Conservation (phyloP, 1,139 yeast species). For the Suhomyces bokatorum region DNA sequence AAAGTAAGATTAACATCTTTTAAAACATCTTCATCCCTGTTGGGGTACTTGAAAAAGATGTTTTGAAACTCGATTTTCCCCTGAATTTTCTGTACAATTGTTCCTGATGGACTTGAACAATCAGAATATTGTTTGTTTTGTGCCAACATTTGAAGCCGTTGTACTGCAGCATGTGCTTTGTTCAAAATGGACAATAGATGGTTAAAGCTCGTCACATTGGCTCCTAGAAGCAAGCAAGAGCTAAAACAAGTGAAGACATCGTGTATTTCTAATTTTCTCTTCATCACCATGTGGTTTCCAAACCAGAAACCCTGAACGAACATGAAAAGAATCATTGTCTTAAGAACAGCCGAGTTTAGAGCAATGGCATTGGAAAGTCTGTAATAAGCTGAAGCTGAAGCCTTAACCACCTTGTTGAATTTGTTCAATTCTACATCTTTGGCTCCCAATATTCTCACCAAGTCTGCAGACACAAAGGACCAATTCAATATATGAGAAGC, state of each 20-base stretch:
- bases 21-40: constrained; percentile 51
- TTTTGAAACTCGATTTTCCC: constrained; percentile 54
- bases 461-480: constrained; percentile 59
- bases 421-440: constrained; percentile 50
- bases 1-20: constrained; percentile 47
- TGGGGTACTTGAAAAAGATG: constrained; percentile 62
- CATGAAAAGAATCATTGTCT: constrained; percentile 62
- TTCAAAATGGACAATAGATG: constrained; percentile 57
- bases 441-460: constrained; percentile 65
- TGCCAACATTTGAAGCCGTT: not conserved
- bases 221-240: constrained; percentile 71
- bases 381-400: constrained; percentile 51
- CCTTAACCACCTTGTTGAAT: constrained; percentile 39
- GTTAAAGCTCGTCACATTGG: constrained; percentile 52
- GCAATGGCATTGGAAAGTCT: constrained; percentile 51
- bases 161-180: constrained; percentile 64
- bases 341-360: constrained; percentile 58
- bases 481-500: constrained; percentile 70
- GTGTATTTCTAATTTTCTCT: constrained; percentile 52
- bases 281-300: constrained; percentile 66
- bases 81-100: not conserved
- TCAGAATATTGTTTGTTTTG: not conserved
- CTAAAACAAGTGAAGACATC: constrained; percentile 81
- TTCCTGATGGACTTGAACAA: not conserved
- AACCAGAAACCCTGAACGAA: constrained; percentile 93